Evolutionary conservation across 23 red algal species (phyloP).

Genomic region (Cyanidioschyzon merolae): DNA sequence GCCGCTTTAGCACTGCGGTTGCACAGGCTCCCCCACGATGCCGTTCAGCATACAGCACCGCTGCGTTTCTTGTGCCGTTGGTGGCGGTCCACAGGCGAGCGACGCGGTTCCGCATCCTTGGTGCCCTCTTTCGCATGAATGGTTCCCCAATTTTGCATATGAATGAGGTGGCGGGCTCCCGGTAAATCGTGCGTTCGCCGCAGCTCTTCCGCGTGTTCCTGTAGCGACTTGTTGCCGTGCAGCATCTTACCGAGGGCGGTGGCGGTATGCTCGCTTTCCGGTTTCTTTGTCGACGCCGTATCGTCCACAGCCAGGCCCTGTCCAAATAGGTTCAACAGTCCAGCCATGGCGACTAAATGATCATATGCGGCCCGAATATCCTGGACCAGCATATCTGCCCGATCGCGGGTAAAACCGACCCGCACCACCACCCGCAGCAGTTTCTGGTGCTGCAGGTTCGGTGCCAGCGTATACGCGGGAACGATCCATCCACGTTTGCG

Average conservation of each 20-base stretch:
- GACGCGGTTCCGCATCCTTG: no score
- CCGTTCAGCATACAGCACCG: background rate
- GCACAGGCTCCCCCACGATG: background rate
- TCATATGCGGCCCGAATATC: constrained; percentile 5
- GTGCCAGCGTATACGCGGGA: constrained; percentile 24
- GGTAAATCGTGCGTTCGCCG: background rate
- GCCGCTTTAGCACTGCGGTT: no score
- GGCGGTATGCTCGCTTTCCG: background rate
- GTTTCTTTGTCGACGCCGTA: background rate
- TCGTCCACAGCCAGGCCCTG: background rate
- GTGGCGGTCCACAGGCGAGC: background rate
- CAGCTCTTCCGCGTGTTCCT: background rate
- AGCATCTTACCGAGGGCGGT: background rate
- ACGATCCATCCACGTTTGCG: constrained; percentile 27
- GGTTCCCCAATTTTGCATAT: background rate
- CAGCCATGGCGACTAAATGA: background rate
- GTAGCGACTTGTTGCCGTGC: background rate
- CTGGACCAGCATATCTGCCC: constrained; percentile 22
- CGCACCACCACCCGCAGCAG: constrained; percentile 29
- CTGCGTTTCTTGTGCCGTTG: background rate
- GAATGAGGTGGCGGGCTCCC: background rate
- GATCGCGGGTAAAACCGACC: constrained; percentile 24
- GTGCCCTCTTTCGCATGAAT: background rate
- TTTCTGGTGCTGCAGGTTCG: constrained; percentile 22
- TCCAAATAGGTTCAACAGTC: background rate